These are phyloP conservation scores for Serendipita sp. DNA, from an alignment of 1,284 basidiomycete genomes.

Conservation along the genomic window DNA sequence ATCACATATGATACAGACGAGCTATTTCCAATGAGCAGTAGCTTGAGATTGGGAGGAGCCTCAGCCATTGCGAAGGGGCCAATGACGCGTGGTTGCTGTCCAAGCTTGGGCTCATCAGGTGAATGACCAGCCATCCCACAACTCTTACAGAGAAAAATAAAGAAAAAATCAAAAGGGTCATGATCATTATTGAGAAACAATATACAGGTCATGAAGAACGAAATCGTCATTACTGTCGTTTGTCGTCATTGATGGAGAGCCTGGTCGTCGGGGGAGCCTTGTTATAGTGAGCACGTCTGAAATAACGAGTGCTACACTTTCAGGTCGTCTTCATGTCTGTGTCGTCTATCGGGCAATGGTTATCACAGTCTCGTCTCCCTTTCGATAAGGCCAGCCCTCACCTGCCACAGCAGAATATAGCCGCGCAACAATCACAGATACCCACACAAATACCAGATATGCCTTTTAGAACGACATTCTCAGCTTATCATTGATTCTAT, in stretches of 20 bases:
- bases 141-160: neutral
- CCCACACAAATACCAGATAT: constrained; percentile 14
- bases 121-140: neutral
- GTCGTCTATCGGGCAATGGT: neutral
- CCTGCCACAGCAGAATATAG: constrained; percentile 12
- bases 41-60: constrained; percentile 2
- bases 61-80: neutral
- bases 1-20: neutral
- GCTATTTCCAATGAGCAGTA: constrained; percentile 5
- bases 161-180: neutral
- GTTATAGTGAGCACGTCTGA: too few relatives aligned
- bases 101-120: too few relatives aligned
- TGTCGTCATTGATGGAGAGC: neutral
- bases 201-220: neutral
- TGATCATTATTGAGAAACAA: neutral
- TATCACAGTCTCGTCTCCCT: neutral
- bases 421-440: constrained; percentile 13
- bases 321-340: neutral
- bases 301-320: neutral
- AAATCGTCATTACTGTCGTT: neutral
- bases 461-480: constrained; percentile 8
- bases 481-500: neutral
- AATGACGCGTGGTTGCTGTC: constrained; percentile 1
- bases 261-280: neutral
- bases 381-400: neutral